A percentile compares a stretch with the other conserved stretches of the same genome.
phyloP scores from a whole-genome alignment of 768 basidiomycete genomes.

The Pleurotus giganteus region DNA sequence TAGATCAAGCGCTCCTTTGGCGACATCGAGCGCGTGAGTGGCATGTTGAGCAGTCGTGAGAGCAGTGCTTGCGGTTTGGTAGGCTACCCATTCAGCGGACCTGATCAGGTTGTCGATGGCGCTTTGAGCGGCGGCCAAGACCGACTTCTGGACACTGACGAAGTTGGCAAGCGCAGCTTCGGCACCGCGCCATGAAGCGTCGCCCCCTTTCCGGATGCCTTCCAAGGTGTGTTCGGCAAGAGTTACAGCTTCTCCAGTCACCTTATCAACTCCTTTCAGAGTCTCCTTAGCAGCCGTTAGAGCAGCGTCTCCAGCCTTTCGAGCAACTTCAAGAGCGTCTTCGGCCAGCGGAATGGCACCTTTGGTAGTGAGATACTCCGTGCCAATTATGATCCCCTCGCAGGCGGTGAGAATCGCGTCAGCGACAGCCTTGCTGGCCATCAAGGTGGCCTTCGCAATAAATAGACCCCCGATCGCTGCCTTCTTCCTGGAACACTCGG shows the following conservation, averaged over 20 bases:
- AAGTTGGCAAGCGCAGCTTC: background rate
- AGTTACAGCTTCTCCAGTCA: background rate
- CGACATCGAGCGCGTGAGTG: conserved; percentile 4
- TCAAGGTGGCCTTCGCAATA: background rate
- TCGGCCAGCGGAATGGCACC: background rate
- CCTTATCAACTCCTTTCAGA: background rate
- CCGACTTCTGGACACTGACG: background rate
- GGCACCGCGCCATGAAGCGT: background rate
- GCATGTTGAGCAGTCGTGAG: conserved; percentile 8
- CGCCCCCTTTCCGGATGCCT: background rate
- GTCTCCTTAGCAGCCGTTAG: background rate
- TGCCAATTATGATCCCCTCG: background rate
- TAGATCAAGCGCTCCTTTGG: conserved; percentile 5
- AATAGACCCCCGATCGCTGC: background rate
- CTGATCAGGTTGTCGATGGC: conserved; percentile 5
- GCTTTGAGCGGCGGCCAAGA: background rate
- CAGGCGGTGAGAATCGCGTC: background rate
- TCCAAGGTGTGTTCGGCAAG: background rate
- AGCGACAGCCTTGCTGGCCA: background rate
- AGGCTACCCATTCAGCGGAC: conserved; percentile 10
- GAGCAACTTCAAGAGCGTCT: background rate
- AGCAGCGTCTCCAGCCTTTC: background rate
- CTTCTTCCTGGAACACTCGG: background rate
- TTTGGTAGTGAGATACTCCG: background rate
- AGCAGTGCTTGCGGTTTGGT: conserved; percentile 6